These are phyloP conservation scores for Biscogniauxia mediterranea DNA, from an alignment of 2,329 filamentous ascomycete species.

Conservation along the genomic window DNA sequence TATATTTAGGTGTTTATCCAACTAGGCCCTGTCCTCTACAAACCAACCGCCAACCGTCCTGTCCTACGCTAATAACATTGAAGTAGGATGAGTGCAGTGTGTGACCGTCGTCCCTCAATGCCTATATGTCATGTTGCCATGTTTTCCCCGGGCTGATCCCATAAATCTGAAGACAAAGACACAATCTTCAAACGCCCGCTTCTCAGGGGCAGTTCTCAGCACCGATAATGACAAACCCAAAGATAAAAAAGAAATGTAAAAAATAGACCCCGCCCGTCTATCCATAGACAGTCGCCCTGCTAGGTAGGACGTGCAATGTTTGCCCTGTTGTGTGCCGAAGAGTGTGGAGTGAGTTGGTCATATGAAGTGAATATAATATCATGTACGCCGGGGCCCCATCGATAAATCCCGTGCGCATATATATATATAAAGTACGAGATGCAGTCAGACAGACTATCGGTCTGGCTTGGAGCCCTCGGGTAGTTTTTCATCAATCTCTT, in stretches of 20 bases:
- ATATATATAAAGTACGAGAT: neutral
- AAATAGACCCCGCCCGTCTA: neutral
- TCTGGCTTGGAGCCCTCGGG: conserved; percentile 20
- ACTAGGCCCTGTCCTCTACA: neutral
- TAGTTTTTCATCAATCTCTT: conserved; percentile 55
- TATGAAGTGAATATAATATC: neutral
- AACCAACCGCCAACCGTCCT: neutral
- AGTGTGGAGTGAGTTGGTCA: neutral
- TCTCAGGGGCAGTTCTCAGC: neutral
- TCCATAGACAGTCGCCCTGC: neutral
- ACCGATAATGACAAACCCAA: neutral
- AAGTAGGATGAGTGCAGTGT: too few relatives aligned
- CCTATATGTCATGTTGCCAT: neutral
- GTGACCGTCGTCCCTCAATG: neutral
- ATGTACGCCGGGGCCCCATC: neutral
- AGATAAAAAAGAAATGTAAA: neutral
- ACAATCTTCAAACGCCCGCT: neutral
- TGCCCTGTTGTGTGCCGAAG: neutral
- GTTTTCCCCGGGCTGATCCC: neutral
- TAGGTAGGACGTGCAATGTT: neutral
- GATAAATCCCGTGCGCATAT: too few relatives aligned
- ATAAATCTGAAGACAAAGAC: neutral
- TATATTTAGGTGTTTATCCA: neutral
- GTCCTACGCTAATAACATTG: too few relatives aligned
- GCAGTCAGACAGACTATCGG: conserved; percentile 8